Evolutionary conservation across 176 grass and related monocot species (phyloP), one percentile per base, ranked within the genome.

Genomic region (Aegilops sharonensis): DNA sequence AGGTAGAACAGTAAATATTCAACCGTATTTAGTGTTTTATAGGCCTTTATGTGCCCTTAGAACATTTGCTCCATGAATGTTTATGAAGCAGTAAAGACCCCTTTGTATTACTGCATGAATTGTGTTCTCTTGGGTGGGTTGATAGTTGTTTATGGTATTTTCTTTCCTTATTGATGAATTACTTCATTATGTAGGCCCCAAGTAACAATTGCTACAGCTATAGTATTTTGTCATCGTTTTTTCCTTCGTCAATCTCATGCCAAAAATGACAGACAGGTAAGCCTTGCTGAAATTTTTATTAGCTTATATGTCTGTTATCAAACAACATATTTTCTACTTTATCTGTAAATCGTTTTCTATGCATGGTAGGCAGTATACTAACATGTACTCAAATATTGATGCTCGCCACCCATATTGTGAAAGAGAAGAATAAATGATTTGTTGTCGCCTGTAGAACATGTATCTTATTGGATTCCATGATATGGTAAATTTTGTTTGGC

Each of bases 221-320:
- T 97, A 83, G 91, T 97, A 81, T 97, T 97, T 59, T 97, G 88
- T 73, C 94, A 97, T 72, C 91, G 94, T 20, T 97, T 97, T 90
- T 97, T 90, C 79, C 92, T 97, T 84, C 92, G 94, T 24, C 94
- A 97, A 64, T 97, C 94, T 24, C 94, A 92, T 90, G 87, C 56
- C 56, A 94, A 97, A 80, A 97, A 97, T 78, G 94, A 97, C 86
- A 88, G 94, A 90, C 87, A 90, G 86, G 95, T 95, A 98, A 80
- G 93, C 89, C 50, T 75, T 72, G 25, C 77, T 85, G 9, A 82
- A 54, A 47, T 73, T 72, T 72, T 0, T 31, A 43, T 72, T 17
- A 3, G 57, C 24, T 80, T 79, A 37, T 11, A 74, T 75, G 9
- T 81, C 31, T 82, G 34, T 74, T 32, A 35, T 12, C 56, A 65